Evolutionary conservation across 805 yeast species (phyloP).

Genomic region (Starmerella powellii): DNA sequence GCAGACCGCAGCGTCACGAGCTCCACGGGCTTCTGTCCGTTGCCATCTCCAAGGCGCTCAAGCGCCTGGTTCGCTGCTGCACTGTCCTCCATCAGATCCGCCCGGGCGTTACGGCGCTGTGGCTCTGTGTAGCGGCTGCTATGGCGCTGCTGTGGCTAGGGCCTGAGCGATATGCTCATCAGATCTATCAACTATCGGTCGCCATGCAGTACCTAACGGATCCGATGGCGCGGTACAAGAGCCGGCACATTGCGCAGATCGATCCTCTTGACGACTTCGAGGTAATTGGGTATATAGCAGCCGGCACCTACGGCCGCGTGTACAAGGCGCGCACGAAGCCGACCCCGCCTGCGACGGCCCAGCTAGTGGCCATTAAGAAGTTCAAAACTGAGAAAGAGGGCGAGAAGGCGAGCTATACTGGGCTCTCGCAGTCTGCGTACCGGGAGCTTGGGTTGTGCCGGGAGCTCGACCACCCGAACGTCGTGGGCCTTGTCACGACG

Average conservation of each 20-base stretch:
- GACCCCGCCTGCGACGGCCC: constrained; percentile 13
- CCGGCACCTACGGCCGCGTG: constrained; percentile 94
- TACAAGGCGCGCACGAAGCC: constrained; percentile 54
- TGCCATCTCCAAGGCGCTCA: neutral
- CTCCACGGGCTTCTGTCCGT: neutral
- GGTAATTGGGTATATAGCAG: constrained; percentile 90
- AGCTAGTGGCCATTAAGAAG: constrained; percentile 65
- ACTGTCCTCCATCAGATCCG: neutral
- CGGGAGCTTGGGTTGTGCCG: constrained; percentile 93
- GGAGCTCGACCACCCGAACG: constrained; percentile 68
- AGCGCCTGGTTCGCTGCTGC: neutral
- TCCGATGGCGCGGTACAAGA: constrained; percentile 39
- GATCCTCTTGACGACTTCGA: constrained; percentile 78
- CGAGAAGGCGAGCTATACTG: constrained; percentile 68
- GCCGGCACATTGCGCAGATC: constrained; percentile 49
- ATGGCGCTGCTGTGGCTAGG: too few species aligned
- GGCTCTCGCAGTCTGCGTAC: constrained; percentile 90
- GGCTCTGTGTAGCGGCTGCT: too few species aligned
- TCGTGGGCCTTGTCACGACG: constrained; percentile 69
- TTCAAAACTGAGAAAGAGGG: constrained; percentile 91
- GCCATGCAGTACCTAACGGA: constrained; percentile 19
- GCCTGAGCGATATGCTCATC: too few species aligned
- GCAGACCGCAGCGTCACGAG: constrained; percentile 3
- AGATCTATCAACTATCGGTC: too few species aligned
- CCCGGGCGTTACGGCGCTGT: too few species aligned